Percentiles rank a stretch among this genome's conserved stretches.
Conservation (phyloP, 257 asterid species). For the Misopates orontium region DNA sequence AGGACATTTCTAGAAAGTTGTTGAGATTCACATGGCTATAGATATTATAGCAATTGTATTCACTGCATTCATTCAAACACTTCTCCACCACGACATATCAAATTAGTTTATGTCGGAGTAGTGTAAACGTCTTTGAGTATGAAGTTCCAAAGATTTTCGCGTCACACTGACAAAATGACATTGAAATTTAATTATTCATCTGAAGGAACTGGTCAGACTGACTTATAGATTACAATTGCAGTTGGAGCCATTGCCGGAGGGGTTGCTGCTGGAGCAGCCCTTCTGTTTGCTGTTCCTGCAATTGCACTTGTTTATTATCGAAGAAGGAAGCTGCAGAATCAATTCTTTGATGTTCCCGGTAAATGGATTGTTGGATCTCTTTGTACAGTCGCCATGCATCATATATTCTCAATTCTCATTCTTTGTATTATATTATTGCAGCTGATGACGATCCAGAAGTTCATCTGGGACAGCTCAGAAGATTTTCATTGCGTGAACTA, state of each 20-base stretch:
- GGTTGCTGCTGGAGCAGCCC: conserved; percentile 90
- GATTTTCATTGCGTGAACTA: conserved; percentile 80
- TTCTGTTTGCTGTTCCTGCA: conserved; percentile 79
- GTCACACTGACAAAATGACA: conserved; percentile 2
- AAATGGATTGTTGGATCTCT: conserved; percentile 31
- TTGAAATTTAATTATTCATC: conserved; percentile 6
- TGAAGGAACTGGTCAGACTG: conserved; percentile 5
- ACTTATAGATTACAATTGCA: conserved; percentile 29
- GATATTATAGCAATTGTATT: not conserved
- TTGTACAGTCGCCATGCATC: conserved; percentile 13
- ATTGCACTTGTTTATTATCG: conserved; percentile 75
- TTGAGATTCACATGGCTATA: too few relatives aligned
- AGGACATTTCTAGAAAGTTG: conserved; percentile 6
- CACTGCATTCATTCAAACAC: not conserved
- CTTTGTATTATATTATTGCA: conserved; percentile 35
- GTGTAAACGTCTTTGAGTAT: not conserved
- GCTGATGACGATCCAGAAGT: conserved; percentile 71
- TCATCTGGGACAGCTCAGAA: conserved; percentile 87
- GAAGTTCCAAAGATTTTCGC: not conserved
- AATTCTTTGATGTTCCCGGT: conserved; percentile 97
- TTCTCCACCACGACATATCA: too few relatives aligned
- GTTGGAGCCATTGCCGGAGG: conserved; percentile 89
- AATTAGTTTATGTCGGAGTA: not conserved
- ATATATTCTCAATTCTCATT: conserved; percentile 7
- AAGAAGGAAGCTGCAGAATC: conserved; percentile 73